Evolutionary conservation across 2,329 filamentous ascomycete genomes (phyloP), one percentile per base, ranked within the genome.

Genomic region (Pestalotiopsis sp.): DNA sequence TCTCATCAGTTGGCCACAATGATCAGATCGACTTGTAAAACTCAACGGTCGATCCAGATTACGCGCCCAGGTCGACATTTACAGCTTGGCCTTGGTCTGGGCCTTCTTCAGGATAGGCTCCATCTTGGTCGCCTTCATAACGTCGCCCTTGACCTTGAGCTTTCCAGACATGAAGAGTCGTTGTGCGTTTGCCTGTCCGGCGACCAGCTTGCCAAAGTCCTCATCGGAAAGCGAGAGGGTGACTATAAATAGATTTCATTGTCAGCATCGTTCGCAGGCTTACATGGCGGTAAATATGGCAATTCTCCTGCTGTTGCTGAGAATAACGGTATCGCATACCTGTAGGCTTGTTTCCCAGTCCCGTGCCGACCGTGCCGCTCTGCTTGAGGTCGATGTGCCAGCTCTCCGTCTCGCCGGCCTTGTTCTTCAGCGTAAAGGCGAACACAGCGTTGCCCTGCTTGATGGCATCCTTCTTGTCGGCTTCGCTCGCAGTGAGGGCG

Each of bases 101-200:
- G 93, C 92, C 87, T 94, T 96, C 87, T 94, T 94, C 73, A 97
- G 84, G 77, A 98, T 92, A 56, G 94, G 93, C 83, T 98, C 94
- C 83, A 98, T 90, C 90, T 97, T 97, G 70, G 95, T 98, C 49
- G 96, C 93, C 89, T 98, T 98, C 95, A 98, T 98, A 70, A 98
- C 90, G 81, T 98, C 94, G 72, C 96, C 96, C 90, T 94, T 97
- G 80, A 98, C 90, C 92, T 98, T 99, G 79, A 99, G 87, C 88
- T 97, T 98, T 77, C 96, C 96, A n/a, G 89, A 89, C 95, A 99
- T 98, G 85, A 98, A 98, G 72, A 99, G 85, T 75, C 91, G 91
- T 87, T 99, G 96, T 68, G 96, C 94, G 79, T 98, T 97, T 76
- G 93, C 94, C 86, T 97, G 94, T 79, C 96, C 96, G 49, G 86